Percentiles rank a stretch among this genome's conserved stretches.
Evolutionary conservation across 1,284 basidiomycete genomes (phyloP).

Genomic region (Coriolopsis trogii): DNA sequence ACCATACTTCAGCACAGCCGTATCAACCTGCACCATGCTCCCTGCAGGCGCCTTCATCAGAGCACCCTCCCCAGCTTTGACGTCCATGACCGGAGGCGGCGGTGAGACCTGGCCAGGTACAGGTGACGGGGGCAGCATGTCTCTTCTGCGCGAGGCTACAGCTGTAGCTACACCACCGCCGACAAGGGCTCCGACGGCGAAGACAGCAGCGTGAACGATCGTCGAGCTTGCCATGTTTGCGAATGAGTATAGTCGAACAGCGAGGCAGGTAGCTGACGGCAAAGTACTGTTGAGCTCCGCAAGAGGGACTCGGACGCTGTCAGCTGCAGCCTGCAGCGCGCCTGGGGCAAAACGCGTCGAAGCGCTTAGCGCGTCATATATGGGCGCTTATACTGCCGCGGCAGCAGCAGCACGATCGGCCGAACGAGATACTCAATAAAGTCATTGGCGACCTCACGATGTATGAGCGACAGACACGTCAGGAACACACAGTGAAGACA

Average conservation of each 20-base stretch:
- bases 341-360: not conserved
- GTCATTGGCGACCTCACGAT: not conserved
- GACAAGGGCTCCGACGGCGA: conserved; percentile 70
- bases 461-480: not conserved
- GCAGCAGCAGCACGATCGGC: too few species aligned
- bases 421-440: too few species aligned
- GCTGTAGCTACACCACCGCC: conserved; percentile 67
- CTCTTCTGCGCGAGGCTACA: conserved; percentile 31
- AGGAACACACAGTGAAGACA: not conserved
- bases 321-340: not conserved
- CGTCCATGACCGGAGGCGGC: conserved; percentile 28
- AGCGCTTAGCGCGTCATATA: not conserved
- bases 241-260: not conserved
- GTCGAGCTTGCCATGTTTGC: conserved; percentile 44
- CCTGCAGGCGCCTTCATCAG: conserved; percentile 29
- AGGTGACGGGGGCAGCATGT: conserved; percentile 7
- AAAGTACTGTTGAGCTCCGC: not conserved
- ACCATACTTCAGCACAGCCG: conserved; percentile 67
- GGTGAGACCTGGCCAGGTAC: conserved; percentile 8
- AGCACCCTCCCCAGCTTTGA: conserved; percentile 25
- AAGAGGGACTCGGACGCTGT: not conserved
- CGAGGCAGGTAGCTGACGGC: not conserved
- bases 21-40: conserved; percentile 24
- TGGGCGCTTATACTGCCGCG: not conserved
- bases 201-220: conserved; percentile 65